Evolutionary conservation across 1,139 yeast genomes (phyloP), one percentile per base, ranked within the genome.

Genomic region (Candida dubliniensis): DNA sequence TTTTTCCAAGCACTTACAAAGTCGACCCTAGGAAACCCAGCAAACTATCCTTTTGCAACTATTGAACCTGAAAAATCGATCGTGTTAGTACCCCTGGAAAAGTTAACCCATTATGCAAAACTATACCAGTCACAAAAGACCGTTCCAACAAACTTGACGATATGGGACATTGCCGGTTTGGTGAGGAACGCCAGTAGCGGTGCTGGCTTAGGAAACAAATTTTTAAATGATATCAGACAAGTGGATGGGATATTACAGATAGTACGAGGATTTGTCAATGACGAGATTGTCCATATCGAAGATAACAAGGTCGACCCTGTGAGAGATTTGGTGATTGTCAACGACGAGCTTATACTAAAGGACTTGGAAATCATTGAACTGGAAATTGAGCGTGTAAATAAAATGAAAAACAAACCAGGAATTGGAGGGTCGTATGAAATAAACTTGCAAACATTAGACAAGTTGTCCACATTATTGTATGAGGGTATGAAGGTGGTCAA

Each of bases 21-120:
- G 48, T 78, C 86, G 8, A 74, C 69, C 12, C 61, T 84, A 42
- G 90, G 93, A 0, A 84, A 82, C 48, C 90, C 91, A 1, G 91
- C 89, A 25, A 85, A 85, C 59, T 85, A 84, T 56, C 91, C 93
- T 3, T 85, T 82, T 64, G 93, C 91, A 11, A 85, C 93, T 1
- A 84, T 85, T 31, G 84, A 83, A 35, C 88, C 91, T 0, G 87
- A 81, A 53, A 84, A 83, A 56, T 81, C 89, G 15, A 66, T 77
- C 41, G 79, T 82, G 2, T 64, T 76, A 8, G 84, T 83, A 2
- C 82, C 82, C 15, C 77, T 81, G 47, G 60, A 61, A 11, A 71
- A 72, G 49, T 62, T 85, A n/a, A 71, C 74, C 30, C 71, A 67
- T 40, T 61, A 70, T 35, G 66, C 67, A 29, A 49, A 63, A 12